These are phyloP conservation scores for Bretziella fagacearum DNA, from an alignment of 2,329 filamentous ascomycete species.

Conservation along the genomic window DNA sequence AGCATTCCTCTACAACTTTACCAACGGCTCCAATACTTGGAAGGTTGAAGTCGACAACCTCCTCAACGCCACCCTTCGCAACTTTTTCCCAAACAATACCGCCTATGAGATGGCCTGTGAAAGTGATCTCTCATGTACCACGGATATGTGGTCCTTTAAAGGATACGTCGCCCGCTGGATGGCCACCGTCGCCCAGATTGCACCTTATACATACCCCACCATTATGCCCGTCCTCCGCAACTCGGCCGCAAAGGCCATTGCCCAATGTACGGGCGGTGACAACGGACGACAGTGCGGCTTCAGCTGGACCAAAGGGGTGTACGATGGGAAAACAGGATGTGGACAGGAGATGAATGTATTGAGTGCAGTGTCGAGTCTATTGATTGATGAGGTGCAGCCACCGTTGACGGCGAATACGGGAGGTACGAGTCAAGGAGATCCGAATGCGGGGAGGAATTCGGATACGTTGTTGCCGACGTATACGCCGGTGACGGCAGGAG, in stretches of 20 bases:
- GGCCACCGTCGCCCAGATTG: conserved; percentile 34
- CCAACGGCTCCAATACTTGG: conserved; percentile 29
- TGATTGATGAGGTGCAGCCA: conserved; percentile 26
- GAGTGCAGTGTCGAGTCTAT: conserved; percentile 35
- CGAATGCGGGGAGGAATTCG: conserved; percentile 26
- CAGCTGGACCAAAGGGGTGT: conserved; percentile 33
- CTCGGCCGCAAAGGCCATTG: conserved; percentile 36
- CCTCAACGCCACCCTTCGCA: conserved; percentile 26
- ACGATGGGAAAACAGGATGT: conserved; percentile 38
- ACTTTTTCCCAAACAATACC: conserved; percentile 35
- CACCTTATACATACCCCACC: conserved; percentile 33
- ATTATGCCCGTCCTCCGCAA: conserved; percentile 35
- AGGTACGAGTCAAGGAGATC: conserved; percentile 33
- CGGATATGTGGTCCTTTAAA: conserved; percentile 48
- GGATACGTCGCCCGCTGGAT: conserved; percentile 42
- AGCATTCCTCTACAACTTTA: conserved; percentile 40
- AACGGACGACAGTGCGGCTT: conserved; percentile 35
- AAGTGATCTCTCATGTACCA: conserved; percentile 35
- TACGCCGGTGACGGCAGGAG: conserved; percentile 26
- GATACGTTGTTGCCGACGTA: conserved; percentile 21
- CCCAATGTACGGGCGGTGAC: conserved; percentile 35
- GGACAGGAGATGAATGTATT: conserved; percentile 45
- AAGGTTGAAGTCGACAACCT: conserved; percentile 33
- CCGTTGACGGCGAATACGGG: conserved; percentile 32
- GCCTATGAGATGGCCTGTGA: conserved; percentile 50